These are phyloP conservation scores for Ceratocystis colombiana DNA, from an alignment of 2,329 filamentous ascomycete genomes.

Conservation along the genomic window DNA sequence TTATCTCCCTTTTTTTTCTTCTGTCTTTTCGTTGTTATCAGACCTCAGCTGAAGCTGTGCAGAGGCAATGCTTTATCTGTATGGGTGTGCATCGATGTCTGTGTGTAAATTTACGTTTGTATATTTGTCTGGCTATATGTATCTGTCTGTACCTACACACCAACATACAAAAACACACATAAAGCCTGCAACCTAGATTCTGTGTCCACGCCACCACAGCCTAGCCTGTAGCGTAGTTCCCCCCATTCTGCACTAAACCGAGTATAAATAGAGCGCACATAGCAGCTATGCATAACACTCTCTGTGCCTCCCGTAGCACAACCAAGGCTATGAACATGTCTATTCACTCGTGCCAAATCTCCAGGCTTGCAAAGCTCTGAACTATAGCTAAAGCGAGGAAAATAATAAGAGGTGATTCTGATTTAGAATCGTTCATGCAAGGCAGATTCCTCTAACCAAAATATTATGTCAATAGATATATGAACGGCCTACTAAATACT, in stretches of 20 bases:
- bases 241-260: no score
- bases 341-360: background rate
- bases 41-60: conserved; percentile 11
- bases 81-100: background rate
- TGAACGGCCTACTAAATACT: background rate
- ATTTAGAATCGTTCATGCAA: background rate
- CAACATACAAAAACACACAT: background rate
- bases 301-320: background rate
- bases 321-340: background rate
- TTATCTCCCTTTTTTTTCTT: background rate
- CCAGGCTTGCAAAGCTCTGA: background rate
- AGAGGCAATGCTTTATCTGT: conserved; percentile 1
- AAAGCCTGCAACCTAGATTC: background rate
- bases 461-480: background rate
- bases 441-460: background rate
- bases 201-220: background rate
- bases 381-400: background rate
- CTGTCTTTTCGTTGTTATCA: background rate
- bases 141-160: background rate
- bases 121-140: background rate
- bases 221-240: background rate
- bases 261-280: background rate
- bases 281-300: background rate
- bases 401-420: background rate
- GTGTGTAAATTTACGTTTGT: background rate